Evolutionary conservation across 139 green algal genomes (phyloP).

Genomic region (Chlorella sp.): DNA sequence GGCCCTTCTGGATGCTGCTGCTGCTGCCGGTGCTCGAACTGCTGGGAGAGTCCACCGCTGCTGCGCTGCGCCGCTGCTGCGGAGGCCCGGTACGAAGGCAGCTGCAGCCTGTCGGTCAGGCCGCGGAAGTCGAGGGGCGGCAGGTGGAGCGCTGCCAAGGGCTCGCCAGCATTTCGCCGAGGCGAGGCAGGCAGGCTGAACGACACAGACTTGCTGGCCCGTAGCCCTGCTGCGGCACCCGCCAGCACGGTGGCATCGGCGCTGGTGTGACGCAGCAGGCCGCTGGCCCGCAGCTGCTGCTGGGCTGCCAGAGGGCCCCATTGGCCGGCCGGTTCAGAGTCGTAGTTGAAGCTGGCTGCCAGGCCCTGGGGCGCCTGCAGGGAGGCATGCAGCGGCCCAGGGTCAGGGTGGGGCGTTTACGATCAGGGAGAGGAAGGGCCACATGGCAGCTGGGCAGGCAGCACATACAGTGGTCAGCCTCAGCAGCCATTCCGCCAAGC

Average conservation of each 20-base stretch:
- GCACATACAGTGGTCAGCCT: background rate
- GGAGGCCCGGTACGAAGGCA: background rate
- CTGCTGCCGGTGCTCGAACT: background rate
- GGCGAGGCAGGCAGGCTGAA: conserved; percentile 1
- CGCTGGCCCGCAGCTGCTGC: background rate
- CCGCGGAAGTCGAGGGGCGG: background rate
- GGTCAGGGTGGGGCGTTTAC: no score
- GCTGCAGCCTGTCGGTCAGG: conserved; percentile 5
- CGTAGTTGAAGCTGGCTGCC: background rate
- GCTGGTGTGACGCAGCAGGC: background rate
- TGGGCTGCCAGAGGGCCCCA: conserved; percentile 25
- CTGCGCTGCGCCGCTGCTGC: background rate
- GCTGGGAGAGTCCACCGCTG: background rate
- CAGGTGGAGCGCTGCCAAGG: background rate
- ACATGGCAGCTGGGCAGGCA: background rate
- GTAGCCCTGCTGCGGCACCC: background rate
- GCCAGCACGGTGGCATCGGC: background rate
- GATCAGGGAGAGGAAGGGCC: no score
- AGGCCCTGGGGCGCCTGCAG: conserved; percentile 14
- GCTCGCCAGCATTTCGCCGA: no score
- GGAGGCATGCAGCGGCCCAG: no score
- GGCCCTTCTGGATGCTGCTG: background rate
- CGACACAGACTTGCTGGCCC: background rate
- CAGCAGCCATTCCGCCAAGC: no score
- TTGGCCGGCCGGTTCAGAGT: background rate